A percentile compares a stretch with the other conserved stretches of the same genome.
Evolutionary conservation across 1,284 basidiomycete species (phyloP).

Genomic region (Apiotrichum montevideense): DNA sequence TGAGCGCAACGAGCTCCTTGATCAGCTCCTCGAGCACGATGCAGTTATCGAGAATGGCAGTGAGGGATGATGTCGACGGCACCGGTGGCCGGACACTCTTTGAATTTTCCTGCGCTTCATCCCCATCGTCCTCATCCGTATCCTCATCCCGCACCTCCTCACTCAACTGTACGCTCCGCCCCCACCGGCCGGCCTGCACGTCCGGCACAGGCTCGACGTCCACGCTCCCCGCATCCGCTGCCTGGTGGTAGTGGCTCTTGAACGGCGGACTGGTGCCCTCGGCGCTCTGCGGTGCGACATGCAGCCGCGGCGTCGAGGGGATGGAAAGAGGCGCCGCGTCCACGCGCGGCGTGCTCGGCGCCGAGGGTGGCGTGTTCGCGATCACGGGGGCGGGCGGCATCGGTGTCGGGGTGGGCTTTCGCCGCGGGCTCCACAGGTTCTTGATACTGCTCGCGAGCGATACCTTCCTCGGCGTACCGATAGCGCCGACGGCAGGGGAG

Average conservation of each 20-base stretch:
- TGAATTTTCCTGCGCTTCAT: not conserved
- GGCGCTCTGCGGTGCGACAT: not conserved
- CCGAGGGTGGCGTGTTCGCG: not conserved
- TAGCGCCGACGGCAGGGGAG: not conserved
- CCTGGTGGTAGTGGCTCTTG: slow-evolving; percentile 74
- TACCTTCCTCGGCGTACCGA: too few species aligned
- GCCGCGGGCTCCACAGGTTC: slow-evolving; percentile 52
- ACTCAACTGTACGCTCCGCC: slow-evolving; percentile 35
- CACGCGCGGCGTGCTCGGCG: not conserved
- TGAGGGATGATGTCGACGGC: not conserved
- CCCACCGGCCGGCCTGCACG: slow-evolving; percentile 60
- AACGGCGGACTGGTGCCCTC: slow-evolving; percentile 36
- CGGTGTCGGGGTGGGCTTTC: not conserved
- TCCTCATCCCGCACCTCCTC: not conserved
- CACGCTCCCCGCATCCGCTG: slow-evolving; percentile 60
- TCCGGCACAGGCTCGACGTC: slow-evolving; percentile 59
- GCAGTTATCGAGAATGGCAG: slow-evolving; percentile 80
- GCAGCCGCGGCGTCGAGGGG: not conserved
- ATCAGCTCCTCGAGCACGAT: slow-evolving; percentile 92
- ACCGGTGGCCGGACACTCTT: slow-evolving; percentile 1
- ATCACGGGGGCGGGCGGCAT: not conserved
- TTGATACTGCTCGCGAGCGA: slow-evolving; percentile 54
- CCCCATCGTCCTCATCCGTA: not conserved
- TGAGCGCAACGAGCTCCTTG: slow-evolving; percentile 83
- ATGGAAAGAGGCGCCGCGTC: not conserved